Evolutionary conservation across 306 rosid genomes (phyloP).

Genomic region (Cucurbita pepo): DNA sequence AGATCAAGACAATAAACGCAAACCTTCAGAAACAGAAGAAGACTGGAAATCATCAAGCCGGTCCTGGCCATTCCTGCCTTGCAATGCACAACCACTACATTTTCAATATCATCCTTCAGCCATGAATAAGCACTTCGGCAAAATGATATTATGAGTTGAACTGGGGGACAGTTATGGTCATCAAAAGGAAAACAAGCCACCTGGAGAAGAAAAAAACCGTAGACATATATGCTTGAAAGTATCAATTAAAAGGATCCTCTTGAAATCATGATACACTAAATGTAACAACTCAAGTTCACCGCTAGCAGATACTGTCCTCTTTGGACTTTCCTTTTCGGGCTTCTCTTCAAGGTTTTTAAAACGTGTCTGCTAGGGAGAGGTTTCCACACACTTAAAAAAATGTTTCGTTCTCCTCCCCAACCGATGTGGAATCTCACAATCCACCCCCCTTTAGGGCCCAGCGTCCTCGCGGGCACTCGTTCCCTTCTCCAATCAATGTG

Average conservation of each 20-base stretch:
- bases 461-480: too few relatives aligned
- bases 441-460: too few relatives aligned
- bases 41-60: conserved; percentile 97
- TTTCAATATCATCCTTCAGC: conserved; percentile 94
- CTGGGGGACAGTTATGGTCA: conserved; percentile 91
- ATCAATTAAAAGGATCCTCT: neutral
- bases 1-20: conserved; percentile 5
- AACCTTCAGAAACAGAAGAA: conserved; percentile 82
- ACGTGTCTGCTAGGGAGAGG: too few relatives aligned
- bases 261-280: neutral
- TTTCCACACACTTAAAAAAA: too few relatives aligned
- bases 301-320: too few relatives aligned
- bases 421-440: too few relatives aligned
- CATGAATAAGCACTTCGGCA: conserved; percentile 96
- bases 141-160: conserved; percentile 63
- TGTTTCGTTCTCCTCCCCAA: too few relatives aligned
- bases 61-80: conserved; percentile 99
- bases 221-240: neutral
- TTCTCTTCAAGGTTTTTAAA: too few relatives aligned
- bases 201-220: conserved; percentile 19
- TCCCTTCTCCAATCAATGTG: too few relatives aligned
- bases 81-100: conserved; percentile 97
- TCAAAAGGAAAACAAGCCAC: conserved; percentile 94
- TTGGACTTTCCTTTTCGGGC: too few relatives aligned
- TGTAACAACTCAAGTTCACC: too few relatives aligned